Evolutionary conservation across 495 filamentous ascomycete genomes (phyloP), one percentile per base, ranked within the genome.

Genomic region (Mytilinidion resinicola): DNA sequence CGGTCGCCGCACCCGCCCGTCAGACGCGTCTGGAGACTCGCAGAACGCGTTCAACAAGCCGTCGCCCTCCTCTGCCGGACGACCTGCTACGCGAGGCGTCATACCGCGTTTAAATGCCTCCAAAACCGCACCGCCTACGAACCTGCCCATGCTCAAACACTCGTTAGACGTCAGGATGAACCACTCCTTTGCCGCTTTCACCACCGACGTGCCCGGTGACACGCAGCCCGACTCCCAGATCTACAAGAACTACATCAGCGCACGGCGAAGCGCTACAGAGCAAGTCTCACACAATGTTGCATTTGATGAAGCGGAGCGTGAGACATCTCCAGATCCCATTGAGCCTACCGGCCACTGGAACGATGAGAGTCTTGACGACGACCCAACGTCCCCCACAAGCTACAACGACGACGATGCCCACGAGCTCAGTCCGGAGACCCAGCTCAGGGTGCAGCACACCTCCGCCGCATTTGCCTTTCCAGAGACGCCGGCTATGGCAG

Each of bases 211-310:
- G 19, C 54, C 57, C 19, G 72, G 72, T 11, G 71, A 73, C 61
- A 75, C 72, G 11, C 72, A 75, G 57, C 62, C 66, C 9, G 68
- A 72, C 51, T 67, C 67, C 30, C 72, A 75, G 64, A 64, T 75
- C 11, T 73, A 71, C 56, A 65, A 59, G 55, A 35, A 70, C 20
- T 68, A 60, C 47, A 56, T 69, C 3, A 71, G 53, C 55, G 49
- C 15, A n/a, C 48, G 35, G 25, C 12, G 15, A 58, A 9, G 34
- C 12, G 38, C 3, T 12, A 15, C 36, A 36, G 21, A 39, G 20
- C 33, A 42, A 14, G 37, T 11, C 8, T 56, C 51, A 5, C n/a
- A 62, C 49, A 41, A 37, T 37, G 46, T 50, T 19, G n/a, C 35
- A 34, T 49, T 60, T 50, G 52, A 57, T 10, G 30, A 35, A 1